Evolutionary conservation across 177 flowering plant genomes (phyloP).

Genomic region (Tripterygium wilfordii): DNA sequence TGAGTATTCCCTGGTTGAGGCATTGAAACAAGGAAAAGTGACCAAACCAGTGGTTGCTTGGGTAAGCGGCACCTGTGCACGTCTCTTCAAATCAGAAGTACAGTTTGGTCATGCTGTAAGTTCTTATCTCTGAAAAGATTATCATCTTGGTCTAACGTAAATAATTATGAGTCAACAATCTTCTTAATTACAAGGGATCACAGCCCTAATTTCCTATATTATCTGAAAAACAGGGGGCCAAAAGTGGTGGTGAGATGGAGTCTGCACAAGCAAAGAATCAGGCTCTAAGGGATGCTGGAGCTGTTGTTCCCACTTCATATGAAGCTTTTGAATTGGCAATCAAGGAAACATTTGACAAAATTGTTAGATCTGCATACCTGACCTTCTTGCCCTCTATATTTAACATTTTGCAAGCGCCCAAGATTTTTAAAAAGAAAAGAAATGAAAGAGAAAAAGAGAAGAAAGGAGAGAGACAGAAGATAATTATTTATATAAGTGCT

Average conservation of each 20-base stretch:
- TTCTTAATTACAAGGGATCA: no score
- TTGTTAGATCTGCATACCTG: constrained; percentile 36
- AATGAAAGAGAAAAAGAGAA: no score
- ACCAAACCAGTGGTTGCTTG: constrained; percentile 96
- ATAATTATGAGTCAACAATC: no score
- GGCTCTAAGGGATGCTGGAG: constrained; percentile 91
- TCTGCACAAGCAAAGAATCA: constrained; percentile 98
- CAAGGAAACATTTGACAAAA: constrained; percentile 80
- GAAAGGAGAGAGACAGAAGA: no score
- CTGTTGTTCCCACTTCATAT: constrained; percentile 91
- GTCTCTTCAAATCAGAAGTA: constrained; percentile 96
- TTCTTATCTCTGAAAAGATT: no score
- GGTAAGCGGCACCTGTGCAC: constrained; percentile 99
- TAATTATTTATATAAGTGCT: no score
- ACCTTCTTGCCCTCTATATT: background rate
- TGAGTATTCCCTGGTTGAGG: constrained; percentile 97
- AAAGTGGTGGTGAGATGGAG: constrained; percentile 98
- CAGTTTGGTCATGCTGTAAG: constrained; percentile 99
- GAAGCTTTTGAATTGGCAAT: constrained; percentile 86
- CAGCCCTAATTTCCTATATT: constrained; percentile 1
- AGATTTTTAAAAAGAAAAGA: no score
- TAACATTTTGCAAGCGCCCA: no score
- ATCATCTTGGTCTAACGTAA: no score
- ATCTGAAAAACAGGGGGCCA: constrained; percentile 67
- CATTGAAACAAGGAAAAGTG: constrained; percentile 87